Evolutionary conservation across 768 basidiomycete species (phyloP), one percentile per base, ranked within the genome.

Genomic region (Lentinula aciculospora): DNA sequence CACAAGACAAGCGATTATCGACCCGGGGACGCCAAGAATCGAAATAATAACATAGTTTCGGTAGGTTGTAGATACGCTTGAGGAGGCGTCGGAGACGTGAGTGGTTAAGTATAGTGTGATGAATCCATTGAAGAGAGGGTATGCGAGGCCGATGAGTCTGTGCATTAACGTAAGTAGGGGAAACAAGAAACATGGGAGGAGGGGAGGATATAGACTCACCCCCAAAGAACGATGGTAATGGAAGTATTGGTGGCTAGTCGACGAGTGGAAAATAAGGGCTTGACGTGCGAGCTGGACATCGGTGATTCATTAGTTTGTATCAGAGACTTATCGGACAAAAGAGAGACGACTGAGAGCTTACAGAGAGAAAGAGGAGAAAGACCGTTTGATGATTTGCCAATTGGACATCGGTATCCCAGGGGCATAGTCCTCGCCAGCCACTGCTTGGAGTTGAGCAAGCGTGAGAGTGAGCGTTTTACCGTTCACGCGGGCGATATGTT

Each of bases 71-170:
- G 62, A 59, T 0, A 73, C 61, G 34, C 60, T 64, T 10, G 66
- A 56, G 4, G 67, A 10, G 10, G 62, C 60, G 4, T 65, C 62
- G 0, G 65, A 60, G 55, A 72, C 66, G 23, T 70, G 74, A 17
- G 70, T 66, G 31, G 64, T 67, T 15, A 81, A 74, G 61, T 80
- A 81, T 1, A 79, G 65, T 3, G 82, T 77, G 25, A 84, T 70
- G 68, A 82, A 84, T 3, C 71, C 65, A 56, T 72, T 81, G 69
- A 76, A 81, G 3, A 83, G 70, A 3, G 82, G 82, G 62, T 79
- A 83, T 8, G 79, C 81, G 1, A 82, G 73, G 7, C 81, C 82
- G 46, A 81, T 76, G 25, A 78, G 62, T 29, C 72, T 79, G 70
- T 34, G 0, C 21, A 57, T 71, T 73, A 42, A 25, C 6, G 34